Evolutionary conservation across 1,139 yeast genomes (phyloP), one percentile per base, ranked within the genome.

Genomic region (Magnusiomyces starmeri): DNA sequence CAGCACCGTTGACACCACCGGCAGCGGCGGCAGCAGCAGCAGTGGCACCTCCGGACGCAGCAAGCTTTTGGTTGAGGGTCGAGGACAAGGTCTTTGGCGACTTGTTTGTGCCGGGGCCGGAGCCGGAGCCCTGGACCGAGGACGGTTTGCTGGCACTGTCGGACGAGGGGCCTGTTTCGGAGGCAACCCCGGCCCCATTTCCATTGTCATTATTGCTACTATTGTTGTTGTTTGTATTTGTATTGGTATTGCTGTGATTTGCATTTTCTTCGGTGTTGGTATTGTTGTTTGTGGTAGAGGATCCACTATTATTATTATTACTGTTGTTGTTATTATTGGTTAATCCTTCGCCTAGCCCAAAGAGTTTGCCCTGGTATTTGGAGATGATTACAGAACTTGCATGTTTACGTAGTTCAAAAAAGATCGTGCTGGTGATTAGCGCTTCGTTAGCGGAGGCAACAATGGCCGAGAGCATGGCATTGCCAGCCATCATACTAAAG

Each of bases 401-500:
- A 9, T 25, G n/a, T 24, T 46, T 46, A n/a, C 51, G 46, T 4
- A 44, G 22, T 55, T 78, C 81, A 64, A 76, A 76, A 62, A 75
- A 78, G 54, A 79, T 75, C 34, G 74, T 67, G 49, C 73, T 73
- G 1, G 80, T 73, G 25, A 78, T 65, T 55, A 77, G 64, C 6
- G 81, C 74, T 59, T 78, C 82, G 32, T 75, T 73, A 7, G 81
- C 82, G 4, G 80, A 79, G 54, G 76, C 37, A 32, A 32, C 64
- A 51, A 66, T 61, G 21, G 65, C 65, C 41, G 59, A 55, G 55
- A 63, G 57, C 12, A 40, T 26, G 35, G 41, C 42, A 27, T 9
- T 22, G 2, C 43, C 43, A 25, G 32, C 10, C 24, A 10, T 34
- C 20, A 70, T 62, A 40, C 68, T 65, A 47, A 78, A 67, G 53